Evolutionary conservation across 371 early-diverging fungal species (phyloP).

Genomic region (Dichotomocladium elegans): DNA sequence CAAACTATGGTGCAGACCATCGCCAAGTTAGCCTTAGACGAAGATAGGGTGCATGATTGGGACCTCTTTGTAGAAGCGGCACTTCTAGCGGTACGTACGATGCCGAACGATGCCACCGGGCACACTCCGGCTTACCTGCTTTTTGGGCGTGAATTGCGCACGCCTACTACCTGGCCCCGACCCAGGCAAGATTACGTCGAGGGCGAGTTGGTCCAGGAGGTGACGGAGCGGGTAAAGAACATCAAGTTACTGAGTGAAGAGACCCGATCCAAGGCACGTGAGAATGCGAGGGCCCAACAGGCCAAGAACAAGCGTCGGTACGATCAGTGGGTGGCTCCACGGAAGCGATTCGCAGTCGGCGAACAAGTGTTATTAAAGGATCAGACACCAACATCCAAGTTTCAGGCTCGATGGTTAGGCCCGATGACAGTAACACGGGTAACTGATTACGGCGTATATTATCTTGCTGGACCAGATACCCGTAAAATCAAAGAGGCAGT

Average conservation of each 20-base stretch:
- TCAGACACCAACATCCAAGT: background rate
- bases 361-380: conserved; percentile 1
- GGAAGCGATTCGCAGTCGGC: too few relatives aligned
- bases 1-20: conserved; percentile 3
- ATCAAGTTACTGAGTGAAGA: too few relatives aligned
- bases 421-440: conserved; percentile 8
- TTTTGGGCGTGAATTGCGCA: conserved; percentile 16
- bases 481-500: conserved; percentile 6
- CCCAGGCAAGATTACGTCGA: conserved; percentile 11
- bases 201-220: too few relatives aligned
- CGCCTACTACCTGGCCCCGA: conserved; percentile 15
- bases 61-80: conserved; percentile 4
- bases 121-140: conserved; percentile 10
- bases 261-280: too few relatives aligned
- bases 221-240: too few relatives aligned
- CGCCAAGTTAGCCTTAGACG: conserved; percentile 10
- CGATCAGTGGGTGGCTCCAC: too few relatives aligned
- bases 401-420: conserved; percentile 12
- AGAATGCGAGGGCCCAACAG: too few relatives aligned
- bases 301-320: background rate
- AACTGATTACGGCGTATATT: conserved; percentile 10
- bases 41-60: background rate
- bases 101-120: conserved; percentile 11
- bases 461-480: conserved; percentile 5
- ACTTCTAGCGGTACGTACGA: conserved; percentile 10